Evolutionary conservation across 2,329 filamentous ascomycete genomes (phyloP).

Genomic region (Aspergillus terreus): DNA sequence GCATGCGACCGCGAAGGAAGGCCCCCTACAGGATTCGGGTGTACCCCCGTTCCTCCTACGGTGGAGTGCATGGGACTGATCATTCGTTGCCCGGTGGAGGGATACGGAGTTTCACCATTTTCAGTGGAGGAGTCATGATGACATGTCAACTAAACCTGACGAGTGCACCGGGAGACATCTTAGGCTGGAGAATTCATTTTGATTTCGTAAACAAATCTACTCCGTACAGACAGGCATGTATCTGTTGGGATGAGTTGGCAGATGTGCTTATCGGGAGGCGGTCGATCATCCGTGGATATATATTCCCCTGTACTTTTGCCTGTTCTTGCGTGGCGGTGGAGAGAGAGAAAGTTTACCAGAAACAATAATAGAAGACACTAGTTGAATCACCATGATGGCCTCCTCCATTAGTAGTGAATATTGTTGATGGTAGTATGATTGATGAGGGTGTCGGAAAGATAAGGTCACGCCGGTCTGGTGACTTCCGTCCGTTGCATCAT

Average conservation of each 20-base stretch:
- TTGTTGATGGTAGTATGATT: too few species aligned
- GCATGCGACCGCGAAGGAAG: too few species aligned
- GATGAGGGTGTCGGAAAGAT: neutral
- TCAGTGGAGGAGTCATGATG: neutral
- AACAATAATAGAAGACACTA: neutral
- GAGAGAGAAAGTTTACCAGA: neutral
- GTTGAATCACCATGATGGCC: neutral
- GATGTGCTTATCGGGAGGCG: too few species aligned
- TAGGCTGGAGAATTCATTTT: neutral
- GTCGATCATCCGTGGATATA: neutral
- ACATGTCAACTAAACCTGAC: conserved; percentile 1
- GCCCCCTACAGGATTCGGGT: too few species aligned
- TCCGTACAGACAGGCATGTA: neutral
- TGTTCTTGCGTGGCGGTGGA: neutral
- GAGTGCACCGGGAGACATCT: neutral
- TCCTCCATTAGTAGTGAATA: too few species aligned
- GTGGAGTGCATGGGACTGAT: too few species aligned
- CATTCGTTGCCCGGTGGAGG: too few species aligned
- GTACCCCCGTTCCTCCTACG: too few species aligned
- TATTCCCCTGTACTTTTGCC: neutral
- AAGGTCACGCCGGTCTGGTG: neutral
- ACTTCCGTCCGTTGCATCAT: neutral
- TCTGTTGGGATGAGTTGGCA: neutral
- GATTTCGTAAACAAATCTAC: neutral
- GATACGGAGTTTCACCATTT: too few species aligned